These are phyloP conservation scores for Zygoascus biomembranicola DNA, from an alignment of 805 yeast genomes.

Conservation along the genomic window DNA sequence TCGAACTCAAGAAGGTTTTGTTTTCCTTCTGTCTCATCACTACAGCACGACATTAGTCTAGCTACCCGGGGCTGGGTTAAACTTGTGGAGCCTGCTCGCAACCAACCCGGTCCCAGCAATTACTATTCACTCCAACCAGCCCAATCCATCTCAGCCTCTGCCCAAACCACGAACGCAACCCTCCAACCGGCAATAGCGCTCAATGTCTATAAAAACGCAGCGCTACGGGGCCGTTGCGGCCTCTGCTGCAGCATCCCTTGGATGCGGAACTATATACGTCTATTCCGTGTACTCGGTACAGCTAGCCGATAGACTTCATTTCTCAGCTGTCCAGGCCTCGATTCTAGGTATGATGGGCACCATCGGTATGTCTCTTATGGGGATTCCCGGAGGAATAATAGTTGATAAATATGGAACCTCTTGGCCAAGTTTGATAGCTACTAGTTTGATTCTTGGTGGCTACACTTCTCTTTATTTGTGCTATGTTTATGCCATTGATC, in stretches of 20 bases:
- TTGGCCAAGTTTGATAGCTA: slow-evolving; percentile 44
- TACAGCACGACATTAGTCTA: no score
- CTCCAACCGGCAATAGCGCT: not conserved
- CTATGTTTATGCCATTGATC: slow-evolving; percentile 24
- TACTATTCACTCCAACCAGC: no score
- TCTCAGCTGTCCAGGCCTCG: slow-evolving; percentile 55
- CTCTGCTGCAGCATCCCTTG: slow-evolving; percentile 16
- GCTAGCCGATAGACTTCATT: slow-evolving; percentile 45
- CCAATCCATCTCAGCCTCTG: no score
- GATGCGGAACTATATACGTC: slow-evolving; percentile 56
- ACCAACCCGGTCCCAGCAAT: no score
- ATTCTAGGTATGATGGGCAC: slow-evolving; percentile 55
- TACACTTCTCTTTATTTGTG: slow-evolving; percentile 50
- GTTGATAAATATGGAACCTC: slow-evolving; percentile 18
- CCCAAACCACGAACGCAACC: no score
- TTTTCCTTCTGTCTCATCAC: no score
- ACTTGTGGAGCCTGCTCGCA: no score
- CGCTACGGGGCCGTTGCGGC: slow-evolving; percentile 8
- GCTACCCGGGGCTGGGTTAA: no score
- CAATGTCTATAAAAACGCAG: not conserved
- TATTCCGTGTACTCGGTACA: slow-evolving; percentile 70
- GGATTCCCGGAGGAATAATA: slow-evolving; percentile 18
- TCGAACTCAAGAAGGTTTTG: no score
- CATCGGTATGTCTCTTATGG: slow-evolving; percentile 46
- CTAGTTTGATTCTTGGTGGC: slow-evolving; percentile 41